A percentile compares a stretch with the other conserved stretches of the same genome.
Evolutionary conservation across 2,329 filamentous ascomycete genomes (phyloP).

Genomic region (Fusarium mangiferae): DNA sequence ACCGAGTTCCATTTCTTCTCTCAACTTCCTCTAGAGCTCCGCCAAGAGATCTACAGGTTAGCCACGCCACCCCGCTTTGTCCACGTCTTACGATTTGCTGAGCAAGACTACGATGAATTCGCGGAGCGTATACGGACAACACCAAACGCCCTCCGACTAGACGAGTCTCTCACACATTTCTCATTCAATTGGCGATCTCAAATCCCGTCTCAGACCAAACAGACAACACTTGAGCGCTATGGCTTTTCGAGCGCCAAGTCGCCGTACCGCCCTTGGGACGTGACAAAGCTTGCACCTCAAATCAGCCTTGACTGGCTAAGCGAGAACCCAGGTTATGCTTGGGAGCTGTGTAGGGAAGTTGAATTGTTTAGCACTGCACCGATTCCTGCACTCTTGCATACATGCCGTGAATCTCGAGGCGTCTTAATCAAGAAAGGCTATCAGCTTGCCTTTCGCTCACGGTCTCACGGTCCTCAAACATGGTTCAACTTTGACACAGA

Average conservation of each 20-base stretch:
- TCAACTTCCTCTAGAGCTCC: not conserved
- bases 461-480: not conserved
- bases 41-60: not conserved
- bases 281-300: not conserved
- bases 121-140: not conserved
- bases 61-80: not conserved
- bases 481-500: not conserved
- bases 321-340: not conserved
- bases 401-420: not conserved
- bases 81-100: fast-evolving
- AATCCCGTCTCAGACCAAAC: fast-evolving
- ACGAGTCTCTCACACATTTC: not conserved
- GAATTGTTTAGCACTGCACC: not conserved
- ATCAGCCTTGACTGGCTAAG: not conserved
- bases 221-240: not conserved
- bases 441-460: not conserved
- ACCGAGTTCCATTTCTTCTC: not conserved
- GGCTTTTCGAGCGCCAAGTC: not conserved
- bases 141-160: not conserved
- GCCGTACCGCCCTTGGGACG: not conserved
- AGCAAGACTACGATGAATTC: not conserved
- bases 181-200: not conserved
- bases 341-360: not conserved
- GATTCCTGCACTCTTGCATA: not conserved
- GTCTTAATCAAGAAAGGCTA: not conserved